Percentiles rank a stretch among this genome's conserved stretches.
Conservation (phyloP, 805 yeast genomes). For the Monosporozyma siamensis region DNA sequence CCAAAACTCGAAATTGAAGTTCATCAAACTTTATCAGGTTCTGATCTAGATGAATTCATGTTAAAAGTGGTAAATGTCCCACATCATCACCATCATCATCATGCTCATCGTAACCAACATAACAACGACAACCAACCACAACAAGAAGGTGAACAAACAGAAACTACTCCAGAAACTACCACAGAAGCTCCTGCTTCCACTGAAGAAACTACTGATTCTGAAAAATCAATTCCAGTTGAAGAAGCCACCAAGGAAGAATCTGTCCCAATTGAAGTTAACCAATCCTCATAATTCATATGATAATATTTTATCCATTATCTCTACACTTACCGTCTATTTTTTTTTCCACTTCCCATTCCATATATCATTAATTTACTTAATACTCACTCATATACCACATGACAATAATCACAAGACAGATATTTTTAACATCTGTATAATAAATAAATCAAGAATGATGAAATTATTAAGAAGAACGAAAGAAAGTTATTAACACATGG, state of each 20-base stretch:
- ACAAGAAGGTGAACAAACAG: constrained; percentile 4
- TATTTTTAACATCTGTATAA: too few relatives aligned
- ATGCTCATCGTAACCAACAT: constrained; percentile 8
- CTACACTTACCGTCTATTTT: too few relatives aligned
- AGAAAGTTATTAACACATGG: too few relatives aligned
- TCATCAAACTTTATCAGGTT: constrained; percentile 16
- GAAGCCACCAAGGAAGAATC: not conserved
- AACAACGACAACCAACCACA: not conserved
- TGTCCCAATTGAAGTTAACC: constrained; percentile 1
- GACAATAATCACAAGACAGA: too few relatives aligned
- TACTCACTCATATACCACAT: too few relatives aligned
- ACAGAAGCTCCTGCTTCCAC: constrained; percentile 17
- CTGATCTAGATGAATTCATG: constrained; percentile 20
- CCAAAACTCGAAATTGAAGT: constrained; percentile 14
- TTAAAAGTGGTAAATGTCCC: constrained; percentile 8
- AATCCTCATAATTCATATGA: not conserved
- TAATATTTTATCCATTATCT: too few relatives aligned
- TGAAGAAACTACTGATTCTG: not conserved
- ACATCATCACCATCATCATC: constrained; percentile 1
- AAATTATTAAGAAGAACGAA: too few relatives aligned
- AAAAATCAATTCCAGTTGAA: constrained; percentile 1
- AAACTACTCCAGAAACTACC: constrained; percentile 5
- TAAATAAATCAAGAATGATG: not conserved
- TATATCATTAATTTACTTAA: too few relatives aligned
- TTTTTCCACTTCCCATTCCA: too few relatives aligned